These are phyloP conservation scores for Cyberlindnera saturnus DNA, from an alignment of 805 yeast species.

Conservation along the genomic window DNA sequence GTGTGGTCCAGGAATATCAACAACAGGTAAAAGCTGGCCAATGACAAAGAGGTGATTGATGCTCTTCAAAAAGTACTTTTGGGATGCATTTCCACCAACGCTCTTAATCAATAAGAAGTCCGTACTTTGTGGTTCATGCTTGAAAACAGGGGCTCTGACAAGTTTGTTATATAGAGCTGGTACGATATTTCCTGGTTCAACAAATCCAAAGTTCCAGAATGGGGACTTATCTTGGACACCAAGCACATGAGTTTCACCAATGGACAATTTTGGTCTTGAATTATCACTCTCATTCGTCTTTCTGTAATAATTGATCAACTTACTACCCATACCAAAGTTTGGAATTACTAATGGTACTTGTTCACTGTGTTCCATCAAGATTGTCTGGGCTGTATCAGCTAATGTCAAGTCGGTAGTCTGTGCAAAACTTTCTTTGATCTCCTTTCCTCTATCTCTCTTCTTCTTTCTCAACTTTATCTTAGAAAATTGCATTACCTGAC, in stretches of 20 bases:
- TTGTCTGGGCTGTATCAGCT: conserved; percentile 75
- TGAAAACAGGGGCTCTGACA: conserved; percentile 87
- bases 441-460: conserved; percentile 85
- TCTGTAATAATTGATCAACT: conserved; percentile 87
- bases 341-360: conserved; percentile 79
- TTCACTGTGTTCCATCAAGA: conserved; percentile 85
- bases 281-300: conserved; percentile 76
- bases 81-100: conserved; percentile 68
- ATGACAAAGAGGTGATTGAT: conserved; percentile 75
- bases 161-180: conserved; percentile 91
- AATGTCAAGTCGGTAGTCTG: conserved; percentile 70
- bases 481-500: conserved; percentile 68
- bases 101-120: conserved; percentile 80
- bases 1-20: conserved; percentile 96
- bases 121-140: conserved; percentile 70
- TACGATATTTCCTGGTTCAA: conserved; percentile 87
- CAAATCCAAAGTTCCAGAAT: conserved; percentile 97
- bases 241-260: conserved; percentile 92
- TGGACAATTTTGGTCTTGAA: conserved; percentile 76
- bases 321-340: conserved; percentile 94
- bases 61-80: conserved; percentile 59
- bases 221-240: conserved; percentile 97
- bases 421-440: conserved; percentile 65
- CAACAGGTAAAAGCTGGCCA: conserved; percentile 90
- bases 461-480: conserved; percentile 73